A percentile compares a stretch with the other conserved stretches of the same genome.
These are phyloP conservation scores for Carex parvula DNA, from an alignment of 176 grass and related monocot species.

Conservation along the genomic window DNA sequence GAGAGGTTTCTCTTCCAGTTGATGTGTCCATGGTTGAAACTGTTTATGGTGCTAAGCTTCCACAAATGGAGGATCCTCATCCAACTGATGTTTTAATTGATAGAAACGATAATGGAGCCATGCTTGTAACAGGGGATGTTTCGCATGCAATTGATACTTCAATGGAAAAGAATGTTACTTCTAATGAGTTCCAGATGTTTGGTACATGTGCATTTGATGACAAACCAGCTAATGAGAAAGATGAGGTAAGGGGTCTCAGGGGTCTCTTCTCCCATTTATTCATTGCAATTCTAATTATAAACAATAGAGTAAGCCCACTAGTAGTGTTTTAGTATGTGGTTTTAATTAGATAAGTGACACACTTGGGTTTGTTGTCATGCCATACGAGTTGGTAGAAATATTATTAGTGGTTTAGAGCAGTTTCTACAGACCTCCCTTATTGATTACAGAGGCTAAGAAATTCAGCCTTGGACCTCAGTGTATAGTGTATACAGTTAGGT, in stretches of 20 bases:
- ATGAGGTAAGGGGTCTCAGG: background rate
- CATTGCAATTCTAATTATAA: background rate
- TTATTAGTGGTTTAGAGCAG: conserved; percentile 1
- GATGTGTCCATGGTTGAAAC: background rate
- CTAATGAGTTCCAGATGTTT: background rate
- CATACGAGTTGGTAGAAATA: background rate
- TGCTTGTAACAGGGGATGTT: background rate
- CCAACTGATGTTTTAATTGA: background rate
- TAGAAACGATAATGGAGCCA: background rate
- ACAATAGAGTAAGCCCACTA: background rate
- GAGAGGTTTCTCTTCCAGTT: background rate
- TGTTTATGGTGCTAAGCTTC: background rate
- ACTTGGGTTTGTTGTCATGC: background rate
- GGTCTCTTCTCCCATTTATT: background rate
- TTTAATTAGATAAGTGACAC: background rate
- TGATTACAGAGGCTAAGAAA: background rate
- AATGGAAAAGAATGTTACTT: background rate
- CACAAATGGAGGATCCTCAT: background rate
- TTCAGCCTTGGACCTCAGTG: background rate
- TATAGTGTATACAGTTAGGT: background rate
- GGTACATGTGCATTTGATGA: background rate
- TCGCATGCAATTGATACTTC: background rate
- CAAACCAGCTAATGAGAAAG: background rate
- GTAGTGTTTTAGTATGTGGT: background rate
- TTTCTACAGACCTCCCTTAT: background rate